phyloP scores from a whole-genome alignment of 2,329 filamentous ascomycete species.

The Stemphylium lycopersici region DNA sequence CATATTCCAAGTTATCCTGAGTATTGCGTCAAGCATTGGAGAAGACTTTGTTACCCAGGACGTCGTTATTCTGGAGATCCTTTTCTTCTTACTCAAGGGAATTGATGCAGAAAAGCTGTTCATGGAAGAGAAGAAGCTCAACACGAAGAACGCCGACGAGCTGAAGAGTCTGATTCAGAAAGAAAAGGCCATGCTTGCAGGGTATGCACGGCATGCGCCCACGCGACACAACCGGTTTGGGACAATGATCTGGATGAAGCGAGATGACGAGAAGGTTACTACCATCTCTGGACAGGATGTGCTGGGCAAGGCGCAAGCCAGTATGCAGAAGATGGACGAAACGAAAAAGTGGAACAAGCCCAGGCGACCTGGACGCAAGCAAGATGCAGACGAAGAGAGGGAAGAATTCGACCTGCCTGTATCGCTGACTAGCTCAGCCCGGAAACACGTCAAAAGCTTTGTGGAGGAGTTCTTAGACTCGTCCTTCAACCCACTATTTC shows the following conservation, averaged over 20 bases:
- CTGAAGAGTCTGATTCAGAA: slow-evolving; percentile 77
- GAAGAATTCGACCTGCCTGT: slow-evolving; percentile 77
- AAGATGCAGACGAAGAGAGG: slow-evolving; percentile 45
- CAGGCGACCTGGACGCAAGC: slow-evolving; percentile 55
- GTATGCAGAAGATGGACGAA: slow-evolving; percentile 86
- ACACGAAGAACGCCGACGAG: slow-evolving; percentile 72
- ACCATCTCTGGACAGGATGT: slow-evolving; percentile 89
- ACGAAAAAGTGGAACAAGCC: slow-evolving; percentile 91
- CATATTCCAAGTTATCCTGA: slow-evolving; percentile 83
- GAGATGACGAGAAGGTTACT: slow-evolving; percentile 81
- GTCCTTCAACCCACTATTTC: slow-evolving; percentile 88
- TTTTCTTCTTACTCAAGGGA: slow-evolving; percentile 92
- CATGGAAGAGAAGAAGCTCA: slow-evolving; percentile 76
- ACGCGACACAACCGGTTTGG: slow-evolving; percentile 93
- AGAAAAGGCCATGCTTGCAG: slow-evolving; percentile 81
- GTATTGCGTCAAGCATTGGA: slow-evolving; percentile 88
- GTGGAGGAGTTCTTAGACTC: slow-evolving; percentile 94
- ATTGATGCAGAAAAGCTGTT: slow-evolving; percentile 85
- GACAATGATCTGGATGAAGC: slow-evolving; percentile 95
- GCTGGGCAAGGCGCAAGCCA: slow-evolving; percentile 72
- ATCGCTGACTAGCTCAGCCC: slow-evolving; percentile 73
- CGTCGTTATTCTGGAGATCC: slow-evolving; percentile 83
- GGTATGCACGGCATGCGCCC: slow-evolving; percentile 77
- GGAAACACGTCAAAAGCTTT: slow-evolving; percentile 77
- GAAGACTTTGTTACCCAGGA: slow-evolving; percentile 93